Percentiles rank a stretch among this genome's conserved stretches.
Conservation (phyloP, 2,329 filamentous ascomycete species). For the Lecanosticta acicola region DNA sequence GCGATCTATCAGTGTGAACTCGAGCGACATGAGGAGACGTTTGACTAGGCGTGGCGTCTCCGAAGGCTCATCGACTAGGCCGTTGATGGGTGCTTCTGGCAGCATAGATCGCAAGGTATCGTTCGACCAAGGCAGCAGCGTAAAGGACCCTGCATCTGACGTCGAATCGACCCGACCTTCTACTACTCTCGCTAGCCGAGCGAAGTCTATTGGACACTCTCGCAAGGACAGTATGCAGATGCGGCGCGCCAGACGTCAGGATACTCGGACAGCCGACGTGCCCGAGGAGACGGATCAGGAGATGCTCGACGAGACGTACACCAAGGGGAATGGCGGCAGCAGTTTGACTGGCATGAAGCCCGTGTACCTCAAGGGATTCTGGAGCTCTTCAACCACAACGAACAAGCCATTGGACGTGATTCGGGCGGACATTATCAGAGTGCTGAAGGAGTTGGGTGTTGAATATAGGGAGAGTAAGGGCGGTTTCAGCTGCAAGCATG, state of each 20-base stretch:
- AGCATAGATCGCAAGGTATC: conserved; percentile 31
- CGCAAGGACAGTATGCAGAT: conserved; percentile 89
- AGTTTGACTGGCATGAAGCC: conserved; percentile 79
- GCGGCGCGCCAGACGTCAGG: conserved; percentile 57
- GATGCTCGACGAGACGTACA: conserved; percentile 52
- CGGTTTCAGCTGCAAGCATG: conserved; percentile 83
- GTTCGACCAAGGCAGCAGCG: conserved; percentile 31
- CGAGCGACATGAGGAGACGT: conserved; percentile 70
- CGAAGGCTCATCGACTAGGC: conserved; percentile 45
- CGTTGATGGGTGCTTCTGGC: conserved; percentile 23
- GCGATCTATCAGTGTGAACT: conserved; percentile 87
- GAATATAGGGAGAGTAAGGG: conserved; percentile 88
- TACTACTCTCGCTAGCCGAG: conserved; percentile 61
- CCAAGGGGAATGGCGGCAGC: conserved; percentile 45
- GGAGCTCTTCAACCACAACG: conserved; percentile 94
- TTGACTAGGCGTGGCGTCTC: conserved; percentile 50
- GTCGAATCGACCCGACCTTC: conserved; percentile 35
- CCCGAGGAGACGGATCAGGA: conserved; percentile 89
- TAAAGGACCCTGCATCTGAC: conserved; percentile 45
- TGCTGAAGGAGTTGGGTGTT: conserved; percentile 81
- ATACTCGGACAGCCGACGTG: conserved; percentile 63
- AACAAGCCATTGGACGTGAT: conserved; percentile 84
- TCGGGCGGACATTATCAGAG: conserved; percentile 81
- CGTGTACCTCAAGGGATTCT: conserved; percentile 90
- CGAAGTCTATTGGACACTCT: conserved; percentile 84